Evolutionary conservation across 75 land plant genomes (phyloP), one percentile per base, ranked within the genome.

Genomic region (Gnetum montanum): DNA sequence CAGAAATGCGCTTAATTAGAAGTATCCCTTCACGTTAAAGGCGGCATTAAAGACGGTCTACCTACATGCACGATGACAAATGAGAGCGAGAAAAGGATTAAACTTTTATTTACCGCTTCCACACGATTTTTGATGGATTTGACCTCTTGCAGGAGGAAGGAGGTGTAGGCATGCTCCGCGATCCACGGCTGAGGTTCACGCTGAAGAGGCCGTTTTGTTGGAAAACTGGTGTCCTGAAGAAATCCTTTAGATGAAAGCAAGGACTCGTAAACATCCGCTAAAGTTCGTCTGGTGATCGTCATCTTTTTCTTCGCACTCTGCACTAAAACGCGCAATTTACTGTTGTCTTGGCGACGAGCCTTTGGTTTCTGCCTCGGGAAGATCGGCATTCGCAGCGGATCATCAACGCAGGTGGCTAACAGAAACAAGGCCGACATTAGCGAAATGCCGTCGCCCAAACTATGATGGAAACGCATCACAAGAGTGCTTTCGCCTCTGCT

Each of bases 371-470:
- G 3, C 11, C 18, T 8, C 12, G 84, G 88, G 40, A 83, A 41
- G 8, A 81, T 73, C 43, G 79, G 76, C 20, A 72, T 81, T 22
- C 57, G 45, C 20, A 61, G 41, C 12, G 84, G 83, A 46, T 68
- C 60, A 4, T 79, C 86, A 6, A 67, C 70, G 30, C 74, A 70
- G 46, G 81, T 54, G 0, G 80, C 31, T 48, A 80, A 75, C 4
- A 86, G 70, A 50, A 82, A 67, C 33, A 86, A 54, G 1, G 78
- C 69, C 8, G 83, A 70, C 85, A 81, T 81, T 28, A 81, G 64
- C 8, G 85, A 81, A 31, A 71, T 77, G 18, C 85, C 85, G 54
- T 81, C 85, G 8, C 85, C 85, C 2, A 81, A 54, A 1, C 77
- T 57, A 63, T 81, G 85, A 53, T 81, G 85, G 26, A 77, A 51